Evolutionary conservation across 257 asterid genomes (phyloP).

Genomic region (Penstemon davidsonii): DNA sequence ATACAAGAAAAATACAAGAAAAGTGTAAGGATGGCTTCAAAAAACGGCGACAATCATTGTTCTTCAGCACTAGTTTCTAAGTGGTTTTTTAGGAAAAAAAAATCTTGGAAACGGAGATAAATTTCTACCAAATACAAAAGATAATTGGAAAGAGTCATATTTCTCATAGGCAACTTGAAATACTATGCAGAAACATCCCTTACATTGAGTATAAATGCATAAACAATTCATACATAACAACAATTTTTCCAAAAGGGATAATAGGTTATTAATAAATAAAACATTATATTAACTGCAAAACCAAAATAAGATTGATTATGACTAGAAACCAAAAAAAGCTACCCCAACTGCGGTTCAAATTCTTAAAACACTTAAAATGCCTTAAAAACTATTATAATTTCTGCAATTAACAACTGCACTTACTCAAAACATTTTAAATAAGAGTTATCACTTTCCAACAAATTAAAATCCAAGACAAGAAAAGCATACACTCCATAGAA

Average conservation of each 20-base stretch:
- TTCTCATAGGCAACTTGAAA: neutral
- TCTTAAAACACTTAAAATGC: conserved; percentile 4
- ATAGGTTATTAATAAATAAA: neutral
- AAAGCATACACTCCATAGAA: conserved; percentile 3
- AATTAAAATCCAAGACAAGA: neutral
- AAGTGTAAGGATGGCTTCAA: conserved; percentile 1
- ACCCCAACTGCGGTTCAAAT: neutral
- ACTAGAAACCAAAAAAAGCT: conserved; percentile 21
- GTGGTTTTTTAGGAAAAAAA: too few species aligned
- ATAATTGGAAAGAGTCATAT: neutral
- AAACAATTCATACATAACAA: conserved; percentile 6
- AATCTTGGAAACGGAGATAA: neutral
- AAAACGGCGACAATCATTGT: neutral
- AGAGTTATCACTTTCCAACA: conserved; percentile 5
- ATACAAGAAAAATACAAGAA: conserved; percentile 17
- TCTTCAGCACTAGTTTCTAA: neutral
- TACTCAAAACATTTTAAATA: neutral
- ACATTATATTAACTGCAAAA: neutral
- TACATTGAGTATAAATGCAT: neutral
- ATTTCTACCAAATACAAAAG: neutral
- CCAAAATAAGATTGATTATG: conserved; percentile 11
- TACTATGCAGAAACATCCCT: neutral
- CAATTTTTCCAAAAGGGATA: neutral
- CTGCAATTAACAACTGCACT: neutral
- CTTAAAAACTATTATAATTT: conserved; percentile 9